These are phyloP conservation scores for Blastomyces gilchristii DNA, from an alignment of 2,329 filamentous ascomycete genomes.

Conservation along the genomic window DNA sequence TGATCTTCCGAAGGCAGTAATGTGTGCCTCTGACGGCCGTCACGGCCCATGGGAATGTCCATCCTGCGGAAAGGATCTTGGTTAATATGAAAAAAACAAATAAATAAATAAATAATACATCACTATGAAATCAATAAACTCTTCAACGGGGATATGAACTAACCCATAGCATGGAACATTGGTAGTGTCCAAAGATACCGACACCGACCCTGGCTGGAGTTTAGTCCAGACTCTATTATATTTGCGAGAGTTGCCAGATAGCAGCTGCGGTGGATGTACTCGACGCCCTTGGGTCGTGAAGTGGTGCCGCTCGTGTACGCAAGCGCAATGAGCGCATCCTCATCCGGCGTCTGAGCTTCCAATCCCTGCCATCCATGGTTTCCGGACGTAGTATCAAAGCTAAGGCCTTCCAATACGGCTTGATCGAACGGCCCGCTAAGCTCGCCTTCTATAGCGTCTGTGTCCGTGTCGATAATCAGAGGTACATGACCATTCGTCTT, in stretches of 20 bases:
- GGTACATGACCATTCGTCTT: slow-evolving; percentile 52
- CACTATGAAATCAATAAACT: slow-evolving; percentile 52
- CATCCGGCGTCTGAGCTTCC: slow-evolving; percentile 57
- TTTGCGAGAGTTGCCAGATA: slow-evolving; percentile 82
- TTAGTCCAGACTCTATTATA: slow-evolving; percentile 78
- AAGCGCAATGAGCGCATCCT: slow-evolving; percentile 74
- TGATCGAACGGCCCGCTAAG: slow-evolving; percentile 71
- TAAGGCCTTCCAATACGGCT: slow-evolving; percentile 69
- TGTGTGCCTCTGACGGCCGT: slow-evolving; percentile 89
- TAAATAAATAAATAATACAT: not conserved
- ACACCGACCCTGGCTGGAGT: slow-evolving; percentile 57
- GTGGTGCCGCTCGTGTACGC: slow-evolving; percentile 94
- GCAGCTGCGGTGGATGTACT: slow-evolving; percentile 77
- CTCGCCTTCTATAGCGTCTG: slow-evolving; percentile 63
- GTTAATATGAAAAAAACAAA: not conserved
- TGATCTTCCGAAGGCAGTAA: slow-evolving; percentile 87
- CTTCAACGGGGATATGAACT: slow-evolving; percentile 16
- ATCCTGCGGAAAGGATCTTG: slow-evolving; percentile 34
- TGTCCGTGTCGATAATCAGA: slow-evolving; percentile 75
- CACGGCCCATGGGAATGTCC: slow-evolving; percentile 90
- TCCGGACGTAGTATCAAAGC: slow-evolving; percentile 57
- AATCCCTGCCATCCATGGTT: slow-evolving; percentile 66
- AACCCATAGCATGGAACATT: slow-evolving; percentile 62
- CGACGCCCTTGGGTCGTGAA: slow-evolving; percentile 80
- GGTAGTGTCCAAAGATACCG: slow-evolving; percentile 87